phyloP scores from a whole-genome alignment of 805 yeast species.

The Metschnikowia vanudenii region DNA sequence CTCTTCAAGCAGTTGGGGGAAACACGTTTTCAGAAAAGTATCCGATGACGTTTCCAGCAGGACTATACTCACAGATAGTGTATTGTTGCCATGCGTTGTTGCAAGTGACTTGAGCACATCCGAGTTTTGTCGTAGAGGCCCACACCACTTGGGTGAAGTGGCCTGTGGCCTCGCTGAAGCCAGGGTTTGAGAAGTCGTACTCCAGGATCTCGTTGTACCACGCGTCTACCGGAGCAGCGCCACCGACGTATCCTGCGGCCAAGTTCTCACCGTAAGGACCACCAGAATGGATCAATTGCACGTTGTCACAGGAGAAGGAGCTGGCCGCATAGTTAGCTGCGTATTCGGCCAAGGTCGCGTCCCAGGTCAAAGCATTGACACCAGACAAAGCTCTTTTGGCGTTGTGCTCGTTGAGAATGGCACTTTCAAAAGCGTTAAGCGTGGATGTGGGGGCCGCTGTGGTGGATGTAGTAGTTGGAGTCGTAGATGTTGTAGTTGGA shows the following conservation, averaged over 20 bases:
- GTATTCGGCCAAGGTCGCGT: slow-evolving; percentile 31
- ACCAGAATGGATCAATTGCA: slow-evolving; percentile 59
- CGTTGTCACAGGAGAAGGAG: slow-evolving; percentile 53
- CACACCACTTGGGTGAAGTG: slow-evolving; percentile 80
- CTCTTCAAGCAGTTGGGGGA: slow-evolving; percentile 18
- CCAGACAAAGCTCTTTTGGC: slow-evolving; percentile 36
- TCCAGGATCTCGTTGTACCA: slow-evolving; percentile 68
- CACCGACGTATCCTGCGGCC: slow-evolving; percentile 64
- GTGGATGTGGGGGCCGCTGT: slow-evolving; percentile 5
- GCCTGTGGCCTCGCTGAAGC: slow-evolving; percentile 56
- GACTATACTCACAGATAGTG: slow-evolving; percentile 67
- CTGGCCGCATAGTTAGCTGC: slow-evolving; percentile 47
- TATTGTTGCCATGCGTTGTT: slow-evolving; percentile 53
- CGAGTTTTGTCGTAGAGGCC: slow-evolving; percentile 58
- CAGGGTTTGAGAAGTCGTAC: slow-evolving; percentile 55
- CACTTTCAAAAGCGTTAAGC: slow-evolving; percentile 25
- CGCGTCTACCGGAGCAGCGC: slow-evolving; percentile 58
- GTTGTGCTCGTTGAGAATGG: slow-evolving; percentile 37
- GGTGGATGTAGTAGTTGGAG: background rate
- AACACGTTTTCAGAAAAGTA: slow-evolving; percentile 46
- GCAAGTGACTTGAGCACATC: slow-evolving; percentile 61
- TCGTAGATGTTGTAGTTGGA: background rate
- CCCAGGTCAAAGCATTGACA: slow-evolving; percentile 33
- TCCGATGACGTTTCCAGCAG: slow-evolving; percentile 50
- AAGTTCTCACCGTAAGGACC: slow-evolving; percentile 76